Conservation (phyloP, 805 yeast genomes). For the Schwanniomyces vanrijiae region DNA sequence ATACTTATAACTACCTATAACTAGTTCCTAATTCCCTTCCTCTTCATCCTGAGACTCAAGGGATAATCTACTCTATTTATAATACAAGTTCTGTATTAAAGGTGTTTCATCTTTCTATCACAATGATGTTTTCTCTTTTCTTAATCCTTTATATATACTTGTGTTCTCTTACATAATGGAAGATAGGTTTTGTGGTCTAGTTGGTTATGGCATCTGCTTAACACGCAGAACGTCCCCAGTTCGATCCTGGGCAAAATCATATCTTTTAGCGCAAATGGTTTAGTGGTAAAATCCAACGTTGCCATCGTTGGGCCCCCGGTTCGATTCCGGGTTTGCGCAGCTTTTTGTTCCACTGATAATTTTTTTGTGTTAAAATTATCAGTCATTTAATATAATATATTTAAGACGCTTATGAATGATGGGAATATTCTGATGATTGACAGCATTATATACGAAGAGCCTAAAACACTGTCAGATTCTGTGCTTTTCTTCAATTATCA, state of each 20-base stretch:
- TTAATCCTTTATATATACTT: no score
- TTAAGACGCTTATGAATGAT: constrained; percentile 17
- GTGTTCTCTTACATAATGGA: background rate
- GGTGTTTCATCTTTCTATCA: no score
- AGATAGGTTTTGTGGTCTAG: constrained; percentile 80
- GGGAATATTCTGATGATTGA: constrained; percentile 10
- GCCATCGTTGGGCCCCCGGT: constrained; percentile 4
- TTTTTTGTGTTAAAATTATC: no score
- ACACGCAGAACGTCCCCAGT: constrained; percentile 99
- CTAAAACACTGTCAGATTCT: constrained; percentile 1
- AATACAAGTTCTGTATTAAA: no score
- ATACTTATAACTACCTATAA: no score
- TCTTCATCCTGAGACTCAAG: no score
- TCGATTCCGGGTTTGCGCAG: constrained; percentile 4
- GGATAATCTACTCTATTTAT: no score
- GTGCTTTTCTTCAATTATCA: constrained; percentile 64
- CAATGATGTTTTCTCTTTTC: no score
- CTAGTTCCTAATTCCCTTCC: no score
- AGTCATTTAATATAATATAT: no score
- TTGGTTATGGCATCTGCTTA: constrained; percentile 99
- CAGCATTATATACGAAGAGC: background rate
- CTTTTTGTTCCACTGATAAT: no score
- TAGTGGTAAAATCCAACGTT: constrained; percentile 3
- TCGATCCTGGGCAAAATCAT: constrained; percentile 99
- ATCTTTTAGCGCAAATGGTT: constrained; percentile 23